Evolutionary conservation across 306 rosid genomes (phyloP), one percentile per base, ranked within the genome.

Genomic region (Abrus pulchellus): DNA sequence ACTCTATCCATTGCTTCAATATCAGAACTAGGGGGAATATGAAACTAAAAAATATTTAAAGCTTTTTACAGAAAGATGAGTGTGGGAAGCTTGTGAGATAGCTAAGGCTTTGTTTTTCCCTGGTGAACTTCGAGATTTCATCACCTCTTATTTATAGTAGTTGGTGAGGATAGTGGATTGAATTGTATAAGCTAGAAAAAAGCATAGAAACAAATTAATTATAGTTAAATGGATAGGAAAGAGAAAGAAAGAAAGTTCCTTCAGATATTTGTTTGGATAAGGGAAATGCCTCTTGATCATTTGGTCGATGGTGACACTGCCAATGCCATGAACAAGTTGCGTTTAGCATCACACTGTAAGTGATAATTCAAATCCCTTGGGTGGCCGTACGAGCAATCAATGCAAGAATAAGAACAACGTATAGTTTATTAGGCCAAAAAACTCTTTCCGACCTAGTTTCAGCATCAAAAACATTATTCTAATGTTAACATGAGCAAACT

Each of bases 261-360:
- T 88, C 12, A 81, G 91, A 92, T 92, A 91, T 88, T 90, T 87
- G 85, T 88, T 84, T 92, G 94, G 98, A 94, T 94, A 92, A 94
- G 97, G 82, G 83, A 84, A 86, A 89, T 85, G 86, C 84, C 74
- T 47, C 85, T 61, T 70, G 86, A 88, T 86, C 90, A 86, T 91
- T 86, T 93, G 88, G 85, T 78, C 66, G 92, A 90, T 70, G 75
- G 89, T 75, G 93, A 90, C 91, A 32, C 82, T 65, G 68, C 57
- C 20, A 67, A 71, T 88, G 83, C 82, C 69, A 75, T 84, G 72
- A 84, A 85, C 90, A 89, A 91, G 86, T 90, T 89, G 93, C 83
- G 72, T 82, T 87, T 75, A 85, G 88, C 83, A 90, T 85, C 85
- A 80, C 28, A 75, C 41, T 77, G 83, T 85, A 56, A 28, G 60